phyloP scores from a whole-genome alignment of 164 flowering plant species.

The Dillenia turbinata region DNA sequence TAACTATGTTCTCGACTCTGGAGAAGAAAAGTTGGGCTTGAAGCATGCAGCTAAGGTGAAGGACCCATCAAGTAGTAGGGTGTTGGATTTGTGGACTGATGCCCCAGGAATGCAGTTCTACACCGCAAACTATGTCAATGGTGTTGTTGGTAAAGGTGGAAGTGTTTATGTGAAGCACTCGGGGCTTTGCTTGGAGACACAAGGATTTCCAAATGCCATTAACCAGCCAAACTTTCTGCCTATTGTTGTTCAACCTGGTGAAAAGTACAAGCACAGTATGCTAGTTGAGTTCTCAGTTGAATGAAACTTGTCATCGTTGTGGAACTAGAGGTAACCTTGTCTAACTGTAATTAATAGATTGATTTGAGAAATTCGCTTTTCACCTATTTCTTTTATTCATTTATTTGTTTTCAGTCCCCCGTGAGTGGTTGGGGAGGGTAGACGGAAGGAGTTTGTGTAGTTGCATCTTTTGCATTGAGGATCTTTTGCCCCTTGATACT shows the following conservation, averaged over 20 bases:
- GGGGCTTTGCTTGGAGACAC: conserved; percentile 86
- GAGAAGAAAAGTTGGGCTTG: conserved; percentile 66
- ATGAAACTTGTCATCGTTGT: conserved; percentile 9
- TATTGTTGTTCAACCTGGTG: conserved; percentile 69
- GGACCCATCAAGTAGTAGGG: conserved; percentile 67
- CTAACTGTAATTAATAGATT: too few relatives aligned
- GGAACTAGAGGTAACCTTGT: not conserved
- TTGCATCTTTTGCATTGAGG: too few relatives aligned
- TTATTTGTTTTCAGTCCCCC: too few relatives aligned
- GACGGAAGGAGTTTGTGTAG: too few relatives aligned
- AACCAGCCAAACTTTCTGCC: conserved; percentile 87
- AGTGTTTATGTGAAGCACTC: conserved; percentile 76
- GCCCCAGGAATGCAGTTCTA: conserved; percentile 98
- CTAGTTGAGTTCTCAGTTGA: conserved; percentile 77
- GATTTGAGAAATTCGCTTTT: too few relatives aligned
- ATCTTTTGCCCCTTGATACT: too few relatives aligned
- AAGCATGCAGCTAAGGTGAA: conserved; percentile 71
- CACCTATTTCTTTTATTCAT: too few relatives aligned
- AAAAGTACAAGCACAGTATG: conserved; percentile 79
- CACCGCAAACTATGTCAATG: conserved; percentile 85
- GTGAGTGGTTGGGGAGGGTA: too few relatives aligned
- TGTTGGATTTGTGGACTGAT: conserved; percentile 72
- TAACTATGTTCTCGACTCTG: conserved; percentile 78
- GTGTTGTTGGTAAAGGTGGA: conserved; percentile 73
- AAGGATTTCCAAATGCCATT: conserved; percentile 89